A percentile compares a stretch with the other conserved stretches of the same genome.
Evolutionary conservation across 305 asterid species (phyloP).

Genomic region (Solanum aculeatissimum): DNA sequence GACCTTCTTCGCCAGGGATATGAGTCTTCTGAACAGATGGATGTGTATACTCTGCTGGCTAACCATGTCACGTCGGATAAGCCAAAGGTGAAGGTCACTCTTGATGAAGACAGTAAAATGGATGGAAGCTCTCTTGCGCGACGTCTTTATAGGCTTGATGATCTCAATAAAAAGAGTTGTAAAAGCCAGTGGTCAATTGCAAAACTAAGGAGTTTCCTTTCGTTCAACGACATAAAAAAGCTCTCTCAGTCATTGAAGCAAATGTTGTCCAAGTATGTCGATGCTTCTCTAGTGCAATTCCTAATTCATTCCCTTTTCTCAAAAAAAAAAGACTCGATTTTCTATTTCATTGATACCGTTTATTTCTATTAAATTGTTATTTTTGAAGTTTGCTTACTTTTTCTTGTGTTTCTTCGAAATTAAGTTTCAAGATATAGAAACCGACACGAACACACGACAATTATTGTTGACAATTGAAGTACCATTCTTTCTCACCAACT

Average conservation of each 20-base stretch:
- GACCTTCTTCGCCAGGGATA: constrained; percentile 38
- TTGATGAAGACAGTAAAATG: constrained; percentile 10
- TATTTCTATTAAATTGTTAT: neutral
- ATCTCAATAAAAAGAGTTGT: constrained; percentile 14
- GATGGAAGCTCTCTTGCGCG: constrained; percentile 27
- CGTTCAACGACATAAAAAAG: constrained; percentile 32
- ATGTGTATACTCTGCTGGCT: constrained; percentile 41
- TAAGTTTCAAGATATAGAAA: neutral
- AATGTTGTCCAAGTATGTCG: constrained; percentile 58
- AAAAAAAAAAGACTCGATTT: neutral
- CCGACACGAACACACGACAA: neutral
- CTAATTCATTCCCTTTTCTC: neutral
- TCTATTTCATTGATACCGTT: neutral
- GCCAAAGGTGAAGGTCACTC: constrained; percentile 12
- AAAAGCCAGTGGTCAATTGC: constrained; percentile 8
- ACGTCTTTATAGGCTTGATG: constrained; percentile 8
- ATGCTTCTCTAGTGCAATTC: neutral
- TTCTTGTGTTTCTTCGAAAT: neutral
- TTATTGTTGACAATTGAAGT: neutral
- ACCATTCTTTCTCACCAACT: neutral
- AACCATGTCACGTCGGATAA: constrained; percentile 12
- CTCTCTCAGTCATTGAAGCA: constrained; percentile 42
- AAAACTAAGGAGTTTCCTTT: constrained; percentile 10
- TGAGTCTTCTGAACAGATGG: constrained; percentile 35
- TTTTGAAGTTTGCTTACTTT: neutral